Percentiles rank a stretch among this genome's conserved stretches.
These are phyloP conservation scores for Fusarium luffae DNA, from an alignment of 2,329 filamentous ascomycete species.

Conservation along the genomic window DNA sequence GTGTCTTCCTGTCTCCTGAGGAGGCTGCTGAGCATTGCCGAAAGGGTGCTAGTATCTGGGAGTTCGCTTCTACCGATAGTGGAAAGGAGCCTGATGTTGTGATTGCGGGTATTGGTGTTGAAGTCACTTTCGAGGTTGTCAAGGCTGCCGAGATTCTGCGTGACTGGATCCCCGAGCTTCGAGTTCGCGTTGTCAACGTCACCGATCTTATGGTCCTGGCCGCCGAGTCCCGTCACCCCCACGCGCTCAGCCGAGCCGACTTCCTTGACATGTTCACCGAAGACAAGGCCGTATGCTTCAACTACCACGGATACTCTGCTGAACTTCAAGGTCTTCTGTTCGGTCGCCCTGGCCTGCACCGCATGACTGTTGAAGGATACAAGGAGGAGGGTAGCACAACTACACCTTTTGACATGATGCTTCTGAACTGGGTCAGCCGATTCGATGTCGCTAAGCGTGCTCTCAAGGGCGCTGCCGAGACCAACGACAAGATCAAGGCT, in stretches of 20 bases:
- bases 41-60: constrained; percentile 69
- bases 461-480: constrained; percentile 58
- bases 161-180: constrained; percentile 60
- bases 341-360: constrained; percentile 61
- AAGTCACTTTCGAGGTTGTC: constrained; percentile 73
- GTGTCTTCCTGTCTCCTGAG: constrained; percentile 67
- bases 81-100: constrained; percentile 71
- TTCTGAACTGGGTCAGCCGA: constrained; percentile 68
- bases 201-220: constrained; percentile 73
- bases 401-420: constrained; percentile 77
- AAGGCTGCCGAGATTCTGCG: constrained; percentile 67
- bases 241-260: constrained; percentile 62
- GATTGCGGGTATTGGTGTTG: constrained; percentile 71
- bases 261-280: constrained; percentile 69
- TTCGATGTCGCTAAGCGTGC: constrained; percentile 69
- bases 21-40: constrained; percentile 71
- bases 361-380: constrained; percentile 68
- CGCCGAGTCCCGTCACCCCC: constrained; percentile 66
- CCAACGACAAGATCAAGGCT: constrained; percentile 60
- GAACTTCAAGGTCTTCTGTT: constrained; percentile 72
- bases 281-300: constrained; percentile 68
- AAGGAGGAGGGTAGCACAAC: constrained; percentile 74
- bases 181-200: constrained; percentile 72
- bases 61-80: constrained; percentile 68
- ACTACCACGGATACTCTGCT: constrained; percentile 73